These are phyloP conservation scores for Eutypella sp. DNA, from an alignment of 2,329 filamentous ascomycete species.

Conservation along the genomic window DNA sequence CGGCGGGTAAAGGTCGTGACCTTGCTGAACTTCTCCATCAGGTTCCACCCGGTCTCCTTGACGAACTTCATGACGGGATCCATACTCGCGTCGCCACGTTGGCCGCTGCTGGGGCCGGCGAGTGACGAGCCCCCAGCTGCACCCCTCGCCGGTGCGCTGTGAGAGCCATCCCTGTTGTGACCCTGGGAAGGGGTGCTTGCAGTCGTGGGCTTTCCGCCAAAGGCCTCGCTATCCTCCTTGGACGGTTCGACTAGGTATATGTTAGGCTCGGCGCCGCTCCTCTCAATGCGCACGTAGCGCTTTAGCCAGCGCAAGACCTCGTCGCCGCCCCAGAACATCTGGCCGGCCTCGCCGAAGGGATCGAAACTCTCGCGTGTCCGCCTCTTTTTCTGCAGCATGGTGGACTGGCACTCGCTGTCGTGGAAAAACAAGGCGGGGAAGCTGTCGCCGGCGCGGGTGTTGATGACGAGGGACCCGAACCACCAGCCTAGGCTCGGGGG, in stretches of 20 bases:
- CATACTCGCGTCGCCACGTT: slow-evolving; percentile 64
- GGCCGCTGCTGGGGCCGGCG: no score
- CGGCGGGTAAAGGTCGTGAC: slow-evolving; percentile 93
- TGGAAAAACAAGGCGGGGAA: slow-evolving; percentile 97
- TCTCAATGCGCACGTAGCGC: slow-evolving; percentile 76
- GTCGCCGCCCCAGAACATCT: slow-evolving; percentile 97
- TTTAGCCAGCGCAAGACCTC: slow-evolving; percentile 89
- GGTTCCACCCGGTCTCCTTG: slow-evolving; percentile 93
- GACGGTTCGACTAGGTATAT: slow-evolving; percentile 87
- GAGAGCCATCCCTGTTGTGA: slow-evolving; percentile 34
- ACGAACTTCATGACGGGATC: slow-evolving; percentile 90
- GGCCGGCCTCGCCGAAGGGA: slow-evolving; percentile 77
- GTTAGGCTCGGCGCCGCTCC: slow-evolving; percentile 80
- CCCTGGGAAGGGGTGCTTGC: slow-evolving; percentile 36
- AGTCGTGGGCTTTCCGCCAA: slow-evolving; percentile 59
- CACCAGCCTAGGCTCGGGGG: slow-evolving; percentile 96
- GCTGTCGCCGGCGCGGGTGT: slow-evolving; percentile 82
- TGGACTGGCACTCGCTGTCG: slow-evolving; percentile 93
- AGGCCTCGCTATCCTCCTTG: slow-evolving; percentile 76
- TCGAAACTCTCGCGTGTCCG: slow-evolving; percentile 80
- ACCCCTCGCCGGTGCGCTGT: slow-evolving; percentile 25
- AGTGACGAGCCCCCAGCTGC: slow-evolving; percentile 33
- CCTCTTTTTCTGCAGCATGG: slow-evolving; percentile 89
- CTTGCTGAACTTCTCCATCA: slow-evolving; percentile 94
- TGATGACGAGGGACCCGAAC: slow-evolving; percentile 94